Evolutionary conservation across 179 eudicot species (phyloP).

Genomic region (Carnegiea gigantea): DNA sequence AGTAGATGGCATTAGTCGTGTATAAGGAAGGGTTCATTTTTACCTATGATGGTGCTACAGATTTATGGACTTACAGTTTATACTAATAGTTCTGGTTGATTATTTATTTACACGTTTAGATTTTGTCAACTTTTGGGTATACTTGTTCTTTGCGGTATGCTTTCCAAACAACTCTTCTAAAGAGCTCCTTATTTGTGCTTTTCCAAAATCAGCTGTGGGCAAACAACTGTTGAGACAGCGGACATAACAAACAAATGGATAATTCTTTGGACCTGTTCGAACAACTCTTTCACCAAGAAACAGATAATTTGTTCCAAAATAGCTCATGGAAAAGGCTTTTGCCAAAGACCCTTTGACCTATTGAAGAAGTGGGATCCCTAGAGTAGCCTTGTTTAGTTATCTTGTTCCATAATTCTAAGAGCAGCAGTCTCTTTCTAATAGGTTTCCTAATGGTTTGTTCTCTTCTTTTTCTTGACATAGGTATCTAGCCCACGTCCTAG

Average conservation of each 20-base stretch:
- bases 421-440: constrained; percentile 27
- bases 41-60: neutral
- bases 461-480: constrained; percentile 63
- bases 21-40: neutral
- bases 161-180: neutral
- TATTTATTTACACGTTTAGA: neutral
- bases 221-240: neutral
- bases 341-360: neutral
- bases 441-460: constrained; percentile 48
- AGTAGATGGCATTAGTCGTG: neutral
- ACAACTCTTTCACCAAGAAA: neutral
- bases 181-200: neutral
- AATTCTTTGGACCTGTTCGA: neutral
- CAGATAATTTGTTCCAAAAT: neutral
- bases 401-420: constrained; percentile 6
- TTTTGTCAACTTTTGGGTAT: neutral
- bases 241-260: neutral
- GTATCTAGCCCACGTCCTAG: constrained; percentile 60
- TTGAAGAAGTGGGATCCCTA: neutral
- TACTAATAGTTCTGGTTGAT: neutral
- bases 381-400: constrained; percentile 16
- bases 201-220: neutral
- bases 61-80: too few relatives aligned
- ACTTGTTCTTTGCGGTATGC: neutral
- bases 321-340: neutral